Evolutionary conservation across 2,329 filamentous ascomycete genomes (phyloP), one percentile per base, ranked within the genome.

Genomic region (Calonectria multiphialidica): DNA sequence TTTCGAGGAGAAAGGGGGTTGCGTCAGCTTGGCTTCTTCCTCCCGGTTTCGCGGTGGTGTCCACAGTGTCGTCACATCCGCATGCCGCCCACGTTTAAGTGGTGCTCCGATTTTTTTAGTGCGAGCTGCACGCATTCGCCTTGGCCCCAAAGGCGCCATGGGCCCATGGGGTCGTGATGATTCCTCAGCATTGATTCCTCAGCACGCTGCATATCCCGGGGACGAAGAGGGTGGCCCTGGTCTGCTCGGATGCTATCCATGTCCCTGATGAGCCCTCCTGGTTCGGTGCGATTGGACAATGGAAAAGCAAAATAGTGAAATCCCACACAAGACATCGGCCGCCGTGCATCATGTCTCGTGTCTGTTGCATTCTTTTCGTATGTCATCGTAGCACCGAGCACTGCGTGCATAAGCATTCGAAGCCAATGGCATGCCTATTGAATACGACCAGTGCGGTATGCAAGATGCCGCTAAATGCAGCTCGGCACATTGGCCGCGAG

Each of bases 401-500:
- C 68, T 62, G 55, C 21, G 53, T 53, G 40, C 55, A 42, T 13
- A 72, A 53, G 18, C 55, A 35, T 21, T 33, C 55, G 23, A 40
- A 18, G 28, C 72, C 66, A 76, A 72, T 74, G 21, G 28, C n/a
- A 16, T 25, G 4, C 8, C 7, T 5, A 21, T 21, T 15, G 33
- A 33, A 67, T 9, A 30, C 45, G 59, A 37, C 30, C 50, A 47
- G 37, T 55, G 67, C 30, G 42, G 55, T 42, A 68, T 62, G 50
- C 45, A 63, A 61, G 71, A 59, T 30, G 68, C 61, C 50, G 66
- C 59, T 16, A 35, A 37, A 25, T 74, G 70, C 72, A 72, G 64
- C 59, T 73, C 72, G 70, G 75, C 67, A 74, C 21, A 67, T 75
- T 49, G 45, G 12, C 42, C 47, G 49, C 23, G 37, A 42, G 21